Conservation (phyloP, 257 asterid species). For the Solanum sejunctum region DNA sequence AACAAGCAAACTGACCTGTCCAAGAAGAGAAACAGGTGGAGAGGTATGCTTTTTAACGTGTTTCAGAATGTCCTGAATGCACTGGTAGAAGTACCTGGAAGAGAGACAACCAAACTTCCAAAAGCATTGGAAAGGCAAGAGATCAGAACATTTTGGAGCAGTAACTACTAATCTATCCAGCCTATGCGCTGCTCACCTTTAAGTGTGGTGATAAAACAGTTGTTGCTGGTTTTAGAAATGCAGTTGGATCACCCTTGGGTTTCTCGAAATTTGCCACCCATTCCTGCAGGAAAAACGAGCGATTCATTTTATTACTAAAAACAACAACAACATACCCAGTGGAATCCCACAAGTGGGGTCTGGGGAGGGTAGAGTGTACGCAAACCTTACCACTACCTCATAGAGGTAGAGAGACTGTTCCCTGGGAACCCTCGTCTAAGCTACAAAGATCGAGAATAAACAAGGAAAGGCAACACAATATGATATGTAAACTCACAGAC, state of each 20-base stretch:
- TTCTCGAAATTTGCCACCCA: conserved; percentile 95
- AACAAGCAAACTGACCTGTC: conserved; percentile 47
- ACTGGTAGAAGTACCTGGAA: conserved; percentile 87
- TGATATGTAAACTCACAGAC: too few relatives aligned
- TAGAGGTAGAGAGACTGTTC: too few relatives aligned
- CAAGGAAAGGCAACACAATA: too few relatives aligned
- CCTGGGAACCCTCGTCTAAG: too few relatives aligned
- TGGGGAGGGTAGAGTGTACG: too few relatives aligned
- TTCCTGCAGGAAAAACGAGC: conserved; percentile 35
- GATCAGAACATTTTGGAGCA: conserved; percentile 12
- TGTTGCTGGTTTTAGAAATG: conserved; percentile 79
- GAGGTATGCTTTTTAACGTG: conserved; percentile 59
- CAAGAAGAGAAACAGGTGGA: conserved; percentile 98
- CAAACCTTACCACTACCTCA: too few relatives aligned
- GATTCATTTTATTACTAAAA: neutral
- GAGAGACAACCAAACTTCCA: conserved; percentile 96
- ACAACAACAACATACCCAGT: too few relatives aligned
- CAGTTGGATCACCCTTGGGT: conserved; percentile 95
- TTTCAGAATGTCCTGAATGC: conserved; percentile 67
- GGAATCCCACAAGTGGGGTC: too few relatives aligned
- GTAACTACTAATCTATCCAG: neutral
- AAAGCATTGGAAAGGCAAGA: conserved; percentile 20
- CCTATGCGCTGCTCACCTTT: conserved; percentile 42
- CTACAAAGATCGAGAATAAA: too few relatives aligned
- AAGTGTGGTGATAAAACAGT: conserved; percentile 87